Evolutionary conservation across 768 basidiomycete genomes (phyloP).

Genomic region (Suillus clintonianus): DNA sequence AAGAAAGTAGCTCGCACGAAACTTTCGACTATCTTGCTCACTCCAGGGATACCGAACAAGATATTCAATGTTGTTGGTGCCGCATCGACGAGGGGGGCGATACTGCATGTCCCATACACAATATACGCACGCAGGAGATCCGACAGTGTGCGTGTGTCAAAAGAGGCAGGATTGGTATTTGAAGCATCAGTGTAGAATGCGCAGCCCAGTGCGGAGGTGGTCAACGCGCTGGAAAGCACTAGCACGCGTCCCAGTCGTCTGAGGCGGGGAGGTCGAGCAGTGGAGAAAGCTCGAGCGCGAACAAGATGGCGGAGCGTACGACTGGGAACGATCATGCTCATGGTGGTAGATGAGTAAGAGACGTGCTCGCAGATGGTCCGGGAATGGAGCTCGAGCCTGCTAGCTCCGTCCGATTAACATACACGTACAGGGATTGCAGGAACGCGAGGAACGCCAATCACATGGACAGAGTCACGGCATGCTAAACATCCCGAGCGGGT

Average conservation of each 20-base stretch:
- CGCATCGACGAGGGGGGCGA: conserved; percentile 74
- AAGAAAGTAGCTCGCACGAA: conserved; percentile 85
- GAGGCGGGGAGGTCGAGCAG: neutral
- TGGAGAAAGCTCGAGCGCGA: neutral
- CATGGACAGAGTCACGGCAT: neutral
- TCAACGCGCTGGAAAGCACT: conserved; percentile 1
- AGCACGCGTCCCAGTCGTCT: neutral
- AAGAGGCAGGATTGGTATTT: neutral
- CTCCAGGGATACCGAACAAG: conserved; percentile 48
- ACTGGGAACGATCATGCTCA: neutral
- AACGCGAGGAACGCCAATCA: neutral
- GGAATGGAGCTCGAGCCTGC: neutral
- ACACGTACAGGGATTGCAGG: neutral
- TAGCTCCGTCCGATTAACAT: neutral
- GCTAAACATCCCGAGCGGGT: neutral
- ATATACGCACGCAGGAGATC: conserved; percentile 58
- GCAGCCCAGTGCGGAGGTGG: neutral
- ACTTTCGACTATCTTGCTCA: conserved; percentile 64
- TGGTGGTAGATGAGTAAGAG: neutral
- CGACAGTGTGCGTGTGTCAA: neutral
- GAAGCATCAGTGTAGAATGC: neutral
- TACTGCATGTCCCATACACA: conserved; percentile 80
- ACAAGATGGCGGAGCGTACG: neutral
- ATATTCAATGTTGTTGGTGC: conserved; percentile 65
- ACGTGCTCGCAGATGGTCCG: neutral